Conservation (phyloP, 2,329 filamentous ascomycete genomes). For the Xylariaceae sp. region DNA sequence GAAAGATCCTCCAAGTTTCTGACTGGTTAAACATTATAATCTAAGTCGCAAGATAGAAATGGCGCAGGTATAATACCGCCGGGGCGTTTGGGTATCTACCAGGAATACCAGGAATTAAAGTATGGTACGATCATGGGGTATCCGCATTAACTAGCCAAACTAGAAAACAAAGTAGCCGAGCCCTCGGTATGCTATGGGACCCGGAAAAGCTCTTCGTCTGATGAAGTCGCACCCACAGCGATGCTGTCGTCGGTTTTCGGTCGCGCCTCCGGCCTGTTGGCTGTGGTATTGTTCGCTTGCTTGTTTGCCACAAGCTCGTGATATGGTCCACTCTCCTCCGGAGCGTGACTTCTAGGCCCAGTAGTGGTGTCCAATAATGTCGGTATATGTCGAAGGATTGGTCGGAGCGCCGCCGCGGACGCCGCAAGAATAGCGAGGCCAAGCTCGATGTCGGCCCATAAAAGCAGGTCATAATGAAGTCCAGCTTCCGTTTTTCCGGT, state of each 20-base stretch:
- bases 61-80: too few species aligned
- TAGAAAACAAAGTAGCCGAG: too few species aligned
- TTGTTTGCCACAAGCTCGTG: conserved; percentile 16
- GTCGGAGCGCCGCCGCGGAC: conserved; percentile 31
- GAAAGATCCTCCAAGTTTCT: too few species aligned
- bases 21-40: too few species aligned
- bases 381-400: conserved; percentile 29
- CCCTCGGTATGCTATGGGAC: neutral
- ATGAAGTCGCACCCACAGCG: neutral
- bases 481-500: conserved; percentile 21
- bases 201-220: conserved; percentile 20
- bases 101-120: neutral
- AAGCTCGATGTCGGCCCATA: conserved; percentile 34
- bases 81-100: too few species aligned
- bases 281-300: neutral
- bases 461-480: conserved; percentile 32
- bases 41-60: too few species aligned
- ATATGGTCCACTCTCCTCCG: conserved; percentile 16
- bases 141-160: neutral
- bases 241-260: neutral
- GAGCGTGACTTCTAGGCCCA: conserved; percentile 1
- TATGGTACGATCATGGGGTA: conserved; percentile 7
- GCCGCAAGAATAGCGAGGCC: conserved; percentile 33
- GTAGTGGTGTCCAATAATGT: conserved; percentile 9
- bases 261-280: neutral